phyloP scores from a whole-genome alignment of 331 rosid genomes.

The Spiraea crenata region DNA sequence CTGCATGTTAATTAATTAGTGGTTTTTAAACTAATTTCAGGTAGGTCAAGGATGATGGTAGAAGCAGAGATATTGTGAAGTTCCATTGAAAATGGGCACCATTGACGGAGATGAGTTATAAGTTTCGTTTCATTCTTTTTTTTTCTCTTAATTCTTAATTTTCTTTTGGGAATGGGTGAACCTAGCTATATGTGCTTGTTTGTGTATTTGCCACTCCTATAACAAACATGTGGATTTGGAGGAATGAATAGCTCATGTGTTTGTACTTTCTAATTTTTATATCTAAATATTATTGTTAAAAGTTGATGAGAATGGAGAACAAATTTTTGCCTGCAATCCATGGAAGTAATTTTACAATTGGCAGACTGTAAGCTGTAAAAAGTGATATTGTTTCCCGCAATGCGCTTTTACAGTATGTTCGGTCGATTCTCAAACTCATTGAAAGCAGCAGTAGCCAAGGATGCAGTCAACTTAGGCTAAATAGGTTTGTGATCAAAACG shows the following conservation, averaged over 20 bases:
- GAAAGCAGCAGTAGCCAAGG: no score
- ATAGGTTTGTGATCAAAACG: no score
- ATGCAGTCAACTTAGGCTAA: no score
- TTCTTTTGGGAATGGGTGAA: constrained; percentile 9
- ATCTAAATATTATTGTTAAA: not conserved
- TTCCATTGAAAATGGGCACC: constrained; percentile 1
- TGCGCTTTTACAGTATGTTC: no score
- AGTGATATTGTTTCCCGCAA: no score
- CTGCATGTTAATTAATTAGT: not conserved
- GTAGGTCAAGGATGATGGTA: not conserved
- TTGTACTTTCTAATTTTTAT: not conserved
- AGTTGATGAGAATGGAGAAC: not conserved
- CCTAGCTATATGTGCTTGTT: not conserved
- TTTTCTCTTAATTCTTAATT: not conserved
- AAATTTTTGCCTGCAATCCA: no score
- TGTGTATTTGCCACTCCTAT: not conserved
- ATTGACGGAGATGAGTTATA: constrained; percentile 5
- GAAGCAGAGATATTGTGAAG: not conserved
- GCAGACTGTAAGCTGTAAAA: no score
- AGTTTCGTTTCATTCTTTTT: not conserved
- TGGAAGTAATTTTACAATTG: no score
- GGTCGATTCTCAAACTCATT: no score
- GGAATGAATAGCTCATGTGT: not conserved
- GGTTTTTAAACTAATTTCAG: not conserved
- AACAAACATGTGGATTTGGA: not conserved